Conservation (phyloP, 139 green algal species). For the Chlorella vulgaris region DNA sequence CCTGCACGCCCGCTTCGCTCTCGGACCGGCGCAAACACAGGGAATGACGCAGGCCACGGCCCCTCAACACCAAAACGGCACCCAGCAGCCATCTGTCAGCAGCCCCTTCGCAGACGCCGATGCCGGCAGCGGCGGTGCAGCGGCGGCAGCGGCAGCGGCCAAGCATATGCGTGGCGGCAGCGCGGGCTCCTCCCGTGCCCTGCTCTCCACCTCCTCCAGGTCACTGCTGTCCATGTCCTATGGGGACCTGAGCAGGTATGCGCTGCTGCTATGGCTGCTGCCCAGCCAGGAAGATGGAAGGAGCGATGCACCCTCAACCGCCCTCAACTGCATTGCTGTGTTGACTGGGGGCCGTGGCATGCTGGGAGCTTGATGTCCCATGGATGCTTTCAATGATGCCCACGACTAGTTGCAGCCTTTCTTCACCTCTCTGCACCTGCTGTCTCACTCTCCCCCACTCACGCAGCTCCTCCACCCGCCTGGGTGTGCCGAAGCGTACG, state of each 20-base stretch:
- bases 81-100: background rate
- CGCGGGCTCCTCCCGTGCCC: background rate
- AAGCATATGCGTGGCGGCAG: background rate
- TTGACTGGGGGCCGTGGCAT: too few relatives aligned
- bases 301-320: background rate
- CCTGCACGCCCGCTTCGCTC: background rate
- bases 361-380: too few relatives aligned
- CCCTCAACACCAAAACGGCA: background rate
- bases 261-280: background rate
- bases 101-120: background rate
- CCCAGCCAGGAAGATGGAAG: background rate
- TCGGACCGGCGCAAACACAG: background rate
- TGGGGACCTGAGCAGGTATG: constrained; percentile 25
- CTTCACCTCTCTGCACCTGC: background rate
- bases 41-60: constrained; percentile 3
- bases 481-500: constrained; percentile 43
- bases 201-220: background rate
- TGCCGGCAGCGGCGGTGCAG: background rate
- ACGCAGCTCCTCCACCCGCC: constrained; percentile 5
- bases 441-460: background rate
- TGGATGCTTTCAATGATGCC: too few relatives aligned
- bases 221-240: constrained; percentile 34
- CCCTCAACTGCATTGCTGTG: too few relatives aligned
- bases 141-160: background rate
- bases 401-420: too few relatives aligned